Evolutionary conservation across 139 green algal genomes (phyloP).

Genomic region (Mesostigma viride): DNA sequence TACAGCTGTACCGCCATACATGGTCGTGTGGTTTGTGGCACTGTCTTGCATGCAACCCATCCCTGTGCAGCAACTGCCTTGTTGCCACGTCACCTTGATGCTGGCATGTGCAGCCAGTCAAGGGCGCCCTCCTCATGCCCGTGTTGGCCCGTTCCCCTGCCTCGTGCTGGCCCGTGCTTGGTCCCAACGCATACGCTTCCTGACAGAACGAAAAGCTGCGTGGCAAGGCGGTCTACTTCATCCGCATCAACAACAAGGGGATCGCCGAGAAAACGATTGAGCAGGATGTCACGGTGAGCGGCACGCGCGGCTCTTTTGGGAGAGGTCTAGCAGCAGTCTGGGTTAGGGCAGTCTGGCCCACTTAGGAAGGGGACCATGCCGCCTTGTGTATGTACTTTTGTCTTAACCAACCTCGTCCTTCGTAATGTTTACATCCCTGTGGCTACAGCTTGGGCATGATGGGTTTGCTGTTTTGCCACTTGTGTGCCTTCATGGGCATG

Average conservation of each 20-base stretch:
- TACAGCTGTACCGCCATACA: not conserved
- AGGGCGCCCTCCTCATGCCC: not conserved
- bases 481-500: too few relatives aligned
- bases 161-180: not conserved
- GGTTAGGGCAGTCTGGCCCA: too few relatives aligned
- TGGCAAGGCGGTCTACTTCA: conserved; percentile 57
- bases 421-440: conserved; percentile 3
- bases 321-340: too few relatives aligned
- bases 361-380: too few relatives aligned
- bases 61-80: not conserved
- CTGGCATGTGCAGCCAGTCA: not conserved
- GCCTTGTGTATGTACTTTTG: conserved; percentile 3
- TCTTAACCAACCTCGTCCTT: not conserved
- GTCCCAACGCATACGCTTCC: not conserved
- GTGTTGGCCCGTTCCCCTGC: not conserved
- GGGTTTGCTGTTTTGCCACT: not conserved
- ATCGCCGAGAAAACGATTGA: conserved; percentile 55
- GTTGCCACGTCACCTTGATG: too few relatives aligned
- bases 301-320: too few relatives aligned
- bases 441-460: not conserved
- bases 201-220: conserved; percentile 14
- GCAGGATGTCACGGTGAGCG: conserved; percentile 30
- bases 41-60: not conserved
- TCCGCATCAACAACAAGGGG: conserved; percentile 49
- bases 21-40: not conserved